Base-by-base conservation (phyloP, 108 stramenopile genomes). In the Seminavis robusta region DNA sequence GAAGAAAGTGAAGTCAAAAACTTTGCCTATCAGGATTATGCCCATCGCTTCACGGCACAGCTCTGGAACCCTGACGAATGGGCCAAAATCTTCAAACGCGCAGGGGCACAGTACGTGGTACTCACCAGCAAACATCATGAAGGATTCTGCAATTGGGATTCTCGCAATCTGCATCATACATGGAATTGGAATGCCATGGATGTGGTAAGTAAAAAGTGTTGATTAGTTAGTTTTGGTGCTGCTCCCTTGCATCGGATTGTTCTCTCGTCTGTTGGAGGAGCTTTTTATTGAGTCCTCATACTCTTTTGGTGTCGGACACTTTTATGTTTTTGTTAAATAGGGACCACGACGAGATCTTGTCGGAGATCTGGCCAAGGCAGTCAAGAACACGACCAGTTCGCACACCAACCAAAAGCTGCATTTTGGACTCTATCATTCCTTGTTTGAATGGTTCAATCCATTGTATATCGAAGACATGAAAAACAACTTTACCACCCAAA, bases 101-200 rank as follows among this genome's bases (percentile, higher is more conserved):
- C 52, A 5, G 76, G 76, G 1, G 76, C 76, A 9, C 76, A 77
- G 33, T 77, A 77, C 47, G 76, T 77, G 9, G 76, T 77, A 9
- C 33, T 77, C 36, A 77, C 76, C 1, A 60, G 54, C 50, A 77
- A 77, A 32, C 76, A 77, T 38, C 76, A 77, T 40, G 76, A 77
- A 56, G 74, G 76, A 11, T 77, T 41, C 41, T 70, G 68, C 56
- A 77, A 52, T 30, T 77, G 76, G 76, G 61, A 77, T 47, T 43
- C 37, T 13, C 21, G 54, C 1, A 45, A 56, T 16, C 45, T 77
- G 11, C 57, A 49, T 15, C 57, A 49, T 0, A 71, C 76, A 8
- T 77, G 70, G 65, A 71, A 71, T 36, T 77, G 76, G 76, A 77
- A 77, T 40, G 45, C 46, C 9, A 56, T 77, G 56, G 76, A 77